Conservation (phyloP, 1,139 yeast genomes). For the Protomyces inouyei region DNA sequence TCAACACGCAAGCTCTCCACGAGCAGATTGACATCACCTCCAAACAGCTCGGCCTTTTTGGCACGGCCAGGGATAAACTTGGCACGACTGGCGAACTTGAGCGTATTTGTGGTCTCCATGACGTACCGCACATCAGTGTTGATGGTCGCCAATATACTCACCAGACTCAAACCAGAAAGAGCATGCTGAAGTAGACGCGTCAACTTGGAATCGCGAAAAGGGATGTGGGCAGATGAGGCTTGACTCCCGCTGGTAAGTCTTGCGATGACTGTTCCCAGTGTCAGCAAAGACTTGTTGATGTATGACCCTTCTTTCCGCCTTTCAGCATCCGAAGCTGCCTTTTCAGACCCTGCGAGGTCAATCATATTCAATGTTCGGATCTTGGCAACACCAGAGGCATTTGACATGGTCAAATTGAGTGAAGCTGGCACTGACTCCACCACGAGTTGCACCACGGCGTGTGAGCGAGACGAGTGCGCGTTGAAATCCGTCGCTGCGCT, state of each 20-base stretch:
- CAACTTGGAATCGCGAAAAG: slow-evolving; percentile 86
- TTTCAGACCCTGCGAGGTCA: slow-evolving; percentile 92
- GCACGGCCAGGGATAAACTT: slow-evolving; percentile 40
- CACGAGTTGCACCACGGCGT: slow-evolving; percentile 74
- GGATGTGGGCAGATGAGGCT: slow-evolving; percentile 53
- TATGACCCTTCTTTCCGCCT: slow-evolving; percentile 89
- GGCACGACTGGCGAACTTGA: slow-evolving; percentile 89
- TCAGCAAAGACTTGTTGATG: slow-evolving; percentile 81
- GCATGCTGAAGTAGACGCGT: slow-evolving; percentile 89
- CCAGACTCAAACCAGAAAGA: slow-evolving; percentile 75
- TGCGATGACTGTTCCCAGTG: slow-evolving; percentile 83
- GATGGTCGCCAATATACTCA: slow-evolving; percentile 82
- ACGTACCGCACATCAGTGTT: slow-evolving; percentile 54
- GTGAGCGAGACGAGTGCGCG: slow-evolving; percentile 77
- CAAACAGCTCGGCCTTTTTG: slow-evolving; percentile 7
- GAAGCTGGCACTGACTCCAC: slow-evolving; percentile 45
- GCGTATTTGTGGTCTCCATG: slow-evolving; percentile 77
- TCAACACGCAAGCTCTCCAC: slow-evolving; percentile 10
- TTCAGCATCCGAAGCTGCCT: slow-evolving; percentile 74
- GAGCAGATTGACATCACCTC: slow-evolving; percentile 5
- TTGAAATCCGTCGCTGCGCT: slow-evolving; percentile 89
- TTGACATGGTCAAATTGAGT: background rate
- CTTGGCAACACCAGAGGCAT: slow-evolving; percentile 36
- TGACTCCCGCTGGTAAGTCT: slow-evolving; percentile 45
- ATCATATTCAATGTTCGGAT: slow-evolving; percentile 70